phyloP scores from a whole-genome alignment of 75 land plant genomes.

The Picea sitchensis region DNA sequence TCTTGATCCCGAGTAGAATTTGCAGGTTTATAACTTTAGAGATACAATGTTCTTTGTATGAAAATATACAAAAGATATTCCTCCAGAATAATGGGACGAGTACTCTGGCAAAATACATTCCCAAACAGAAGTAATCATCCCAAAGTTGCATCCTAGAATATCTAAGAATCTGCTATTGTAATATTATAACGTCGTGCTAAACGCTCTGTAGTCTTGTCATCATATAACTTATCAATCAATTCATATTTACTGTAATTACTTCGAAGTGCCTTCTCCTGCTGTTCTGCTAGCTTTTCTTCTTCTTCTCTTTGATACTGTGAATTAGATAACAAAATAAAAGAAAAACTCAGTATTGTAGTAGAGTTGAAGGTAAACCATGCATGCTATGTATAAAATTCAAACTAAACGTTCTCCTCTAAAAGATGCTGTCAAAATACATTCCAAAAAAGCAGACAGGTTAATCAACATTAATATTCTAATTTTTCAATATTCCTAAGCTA shows the following conservation, averaged over 20 bases:
- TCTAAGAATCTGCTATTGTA: not conserved
- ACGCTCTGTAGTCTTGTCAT: constrained; percentile 23
- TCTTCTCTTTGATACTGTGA: constrained; percentile 39
- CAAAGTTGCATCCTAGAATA: too few relatives aligned
- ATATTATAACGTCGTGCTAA: constrained; percentile 11
- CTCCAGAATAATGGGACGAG: too few relatives aligned
- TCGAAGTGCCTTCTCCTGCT: constrained; percentile 32
- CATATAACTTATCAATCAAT: constrained; percentile 20
- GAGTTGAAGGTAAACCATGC: not conserved
- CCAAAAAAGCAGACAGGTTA: not conserved
- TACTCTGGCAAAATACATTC: too few relatives aligned
- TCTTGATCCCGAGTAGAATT: too few relatives aligned
- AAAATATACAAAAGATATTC: too few relatives aligned
- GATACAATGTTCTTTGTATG: too few relatives aligned
- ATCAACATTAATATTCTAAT: not conserved
- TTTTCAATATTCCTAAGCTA: not conserved
- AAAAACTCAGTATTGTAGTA: not conserved
- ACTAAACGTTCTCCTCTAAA: not conserved
- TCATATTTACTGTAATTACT: constrained; percentile 39
- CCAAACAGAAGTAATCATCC: too few relatives aligned
- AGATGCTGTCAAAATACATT: not conserved
- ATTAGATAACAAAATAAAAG: not conserved
- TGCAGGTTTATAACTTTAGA: too few relatives aligned
- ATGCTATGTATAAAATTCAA: too few relatives aligned
- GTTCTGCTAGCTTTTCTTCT: constrained; percentile 44